Base-by-base conservation (phyloP, 805 yeast species). In the Candida pini region DNA sequence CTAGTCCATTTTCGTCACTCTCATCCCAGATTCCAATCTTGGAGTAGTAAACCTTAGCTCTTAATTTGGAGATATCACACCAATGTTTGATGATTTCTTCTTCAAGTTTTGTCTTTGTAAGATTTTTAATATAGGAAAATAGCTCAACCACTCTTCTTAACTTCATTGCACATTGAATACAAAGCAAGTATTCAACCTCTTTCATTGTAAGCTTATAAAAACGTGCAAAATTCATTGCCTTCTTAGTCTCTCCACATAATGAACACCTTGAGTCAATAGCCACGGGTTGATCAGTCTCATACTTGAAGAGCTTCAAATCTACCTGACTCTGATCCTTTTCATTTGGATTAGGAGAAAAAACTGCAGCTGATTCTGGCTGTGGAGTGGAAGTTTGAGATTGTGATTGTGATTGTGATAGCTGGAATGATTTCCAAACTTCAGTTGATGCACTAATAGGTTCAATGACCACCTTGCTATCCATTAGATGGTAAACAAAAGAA, bases 391-490 rank as follows among this genome's bases (percentile, higher is more conserved):
- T 33, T 2, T 36, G 31, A 9, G 37, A 19, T 28, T 34, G 24
- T 12, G 40, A 26, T 17, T 31, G 14, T 12, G 42, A 31, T 18
- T 41, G 40, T 12, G 43, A 33, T 15, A 41, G 29, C 33, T 47
- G 51, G 3, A 58, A 23, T 23, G 64, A 47, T 47, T 78, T 75
- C 62, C 81, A 81, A 1, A 76, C 73, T 56, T 84, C 94, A 49
- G 89, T 88, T 26, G 81, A 70, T 0, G 90, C 89, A 33, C 86
- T 76, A 7, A 89, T 73, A 0, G 98, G 98, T 58, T 88, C 95
- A 26, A 90, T 78, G 3, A 77, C 68, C 5, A 86, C 87, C 28
- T 81, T 69, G 3, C 94, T 94, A 33, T 88, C 96, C 21, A 83
- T 71, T 43, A 90, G 68, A 13, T 79, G 71, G 30, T 68, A 58